These are phyloP conservation scores for Blepharisma stoltei DNA, from an alignment of 73 alveolate species.

Conservation along the genomic window DNA sequence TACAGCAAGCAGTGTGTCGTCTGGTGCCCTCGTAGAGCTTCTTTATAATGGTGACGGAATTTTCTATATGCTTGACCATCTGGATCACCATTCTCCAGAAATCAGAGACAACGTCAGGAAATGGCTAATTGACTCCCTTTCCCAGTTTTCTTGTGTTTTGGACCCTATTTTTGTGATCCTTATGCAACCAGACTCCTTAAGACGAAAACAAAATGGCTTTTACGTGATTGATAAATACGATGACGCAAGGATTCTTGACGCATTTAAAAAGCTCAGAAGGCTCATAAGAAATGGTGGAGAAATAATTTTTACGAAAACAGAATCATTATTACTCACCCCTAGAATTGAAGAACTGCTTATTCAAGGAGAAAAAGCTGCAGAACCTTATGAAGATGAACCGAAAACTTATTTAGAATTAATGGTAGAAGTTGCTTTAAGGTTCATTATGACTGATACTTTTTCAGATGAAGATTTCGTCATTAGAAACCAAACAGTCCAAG, in stretches of 20 bases:
- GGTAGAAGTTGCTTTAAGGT: conserved; percentile 1
- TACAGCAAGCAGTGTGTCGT: neutral
- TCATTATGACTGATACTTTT: conserved; percentile 8
- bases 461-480: neutral
- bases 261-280: conserved; percentile 2
- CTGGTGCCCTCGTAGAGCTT: neutral
- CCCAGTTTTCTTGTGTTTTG: neutral
- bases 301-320: neutral
- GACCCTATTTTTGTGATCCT: neutral
- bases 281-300: conserved; percentile 27
- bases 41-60: conserved; percentile 12
- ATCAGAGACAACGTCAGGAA: neutral
- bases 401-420: neutral
- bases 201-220: neutral
- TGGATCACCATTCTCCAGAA: conserved; percentile 18
- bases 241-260: neutral
- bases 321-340: neutral
- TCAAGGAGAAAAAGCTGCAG: neutral
- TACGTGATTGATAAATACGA: neutral
- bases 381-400: neutral
- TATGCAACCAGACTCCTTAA: neutral
- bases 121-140: neutral
- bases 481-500: neutral
- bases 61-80: neutral
- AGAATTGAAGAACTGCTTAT: neutral